Percentiles rank a stretch among this genome's conserved stretches.
Evolutionary conservation across 352 stramenopile species (phyloP).

Genomic region (Aphanomyces cochlioides): DNA sequence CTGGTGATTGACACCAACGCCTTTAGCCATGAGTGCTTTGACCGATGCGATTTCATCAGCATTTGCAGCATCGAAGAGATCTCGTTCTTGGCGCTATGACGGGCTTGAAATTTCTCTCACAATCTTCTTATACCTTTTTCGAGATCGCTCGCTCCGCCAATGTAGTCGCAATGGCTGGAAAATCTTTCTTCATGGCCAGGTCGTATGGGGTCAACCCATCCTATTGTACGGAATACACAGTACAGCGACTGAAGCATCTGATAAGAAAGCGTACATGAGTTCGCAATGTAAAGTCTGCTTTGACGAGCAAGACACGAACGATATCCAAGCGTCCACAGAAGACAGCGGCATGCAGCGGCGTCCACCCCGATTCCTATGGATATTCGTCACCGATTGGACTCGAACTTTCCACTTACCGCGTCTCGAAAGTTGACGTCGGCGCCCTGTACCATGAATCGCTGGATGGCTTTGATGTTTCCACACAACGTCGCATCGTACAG

Average conservation of each 20-base stretch:
- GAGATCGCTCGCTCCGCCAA: background rate
- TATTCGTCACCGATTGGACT: background rate
- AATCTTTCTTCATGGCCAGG: background rate
- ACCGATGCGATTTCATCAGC: background rate
- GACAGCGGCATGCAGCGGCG: background rate
- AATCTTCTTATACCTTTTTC: background rate
- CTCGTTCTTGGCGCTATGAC: background rate
- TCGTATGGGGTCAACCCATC: background rate
- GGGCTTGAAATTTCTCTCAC: background rate
- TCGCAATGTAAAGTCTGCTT: background rate
- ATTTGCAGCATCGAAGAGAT: background rate
- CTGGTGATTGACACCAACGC: background rate
- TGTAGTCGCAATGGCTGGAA: background rate
- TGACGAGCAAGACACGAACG: background rate
- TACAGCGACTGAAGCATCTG: too few relatives aligned
- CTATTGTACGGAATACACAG: background rate
- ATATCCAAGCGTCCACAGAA: background rate
- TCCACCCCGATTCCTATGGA: background rate
- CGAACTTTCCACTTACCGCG: background rate
- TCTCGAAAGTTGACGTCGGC: background rate
- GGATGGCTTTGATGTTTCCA: background rate
- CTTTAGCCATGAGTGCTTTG: background rate
- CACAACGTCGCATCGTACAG: background rate
- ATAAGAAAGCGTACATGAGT: too few relatives aligned
- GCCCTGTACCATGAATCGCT: background rate